Percentiles rank a stretch among this genome's conserved stretches.
Evolutionary conservation across 768 basidiomycete genomes (phyloP).

Genomic region (Naganishia antarctica): DNA sequence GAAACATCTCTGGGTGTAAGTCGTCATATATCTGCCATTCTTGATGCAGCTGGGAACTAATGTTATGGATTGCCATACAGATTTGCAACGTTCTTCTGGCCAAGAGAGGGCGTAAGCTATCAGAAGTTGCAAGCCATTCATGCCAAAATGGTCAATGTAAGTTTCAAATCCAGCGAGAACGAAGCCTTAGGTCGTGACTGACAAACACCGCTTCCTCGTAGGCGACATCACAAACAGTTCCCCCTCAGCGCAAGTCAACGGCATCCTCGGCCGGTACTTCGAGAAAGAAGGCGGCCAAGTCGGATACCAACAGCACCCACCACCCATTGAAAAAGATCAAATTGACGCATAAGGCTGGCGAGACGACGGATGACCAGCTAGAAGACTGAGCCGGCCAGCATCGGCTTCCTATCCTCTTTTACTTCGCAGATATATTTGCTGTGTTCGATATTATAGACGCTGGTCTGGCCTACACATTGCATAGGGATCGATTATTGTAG

Average conservation of each 20-base stretch:
- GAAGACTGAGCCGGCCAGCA: background rate
- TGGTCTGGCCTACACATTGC: too few species aligned
- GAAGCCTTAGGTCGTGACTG: too few species aligned
- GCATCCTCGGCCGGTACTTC: background rate
- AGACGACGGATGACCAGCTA: constrained; percentile 7
- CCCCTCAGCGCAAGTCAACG: background rate
- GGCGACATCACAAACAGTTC: background rate
- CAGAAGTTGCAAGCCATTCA: constrained; percentile 91
- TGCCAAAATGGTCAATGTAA: constrained; percentile 68
- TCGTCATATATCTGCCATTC: constrained; percentile 41
- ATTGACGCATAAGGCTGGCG: constrained; percentile 19
- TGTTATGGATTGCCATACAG: constrained; percentile 53
- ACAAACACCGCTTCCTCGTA: too few species aligned
- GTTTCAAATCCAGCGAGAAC: background rate
- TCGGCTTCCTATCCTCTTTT: too few species aligned
- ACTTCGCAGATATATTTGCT: too few species aligned
- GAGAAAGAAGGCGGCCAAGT: constrained; percentile 21
- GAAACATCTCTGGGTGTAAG: constrained; percentile 93
- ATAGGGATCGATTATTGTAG: too few species aligned
- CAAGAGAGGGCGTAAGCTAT: constrained; percentile 83
- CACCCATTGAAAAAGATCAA: constrained; percentile 31
- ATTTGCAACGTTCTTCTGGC: constrained; percentile 95
- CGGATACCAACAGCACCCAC: background rate
- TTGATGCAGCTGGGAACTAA: too few species aligned
- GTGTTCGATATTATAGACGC: too few species aligned